Percentiles rank a stretch among this genome's conserved stretches.
phyloP scores from a whole-genome alignment of 345 rosid genomes.

The Abelmoschus esculentus region DNA sequence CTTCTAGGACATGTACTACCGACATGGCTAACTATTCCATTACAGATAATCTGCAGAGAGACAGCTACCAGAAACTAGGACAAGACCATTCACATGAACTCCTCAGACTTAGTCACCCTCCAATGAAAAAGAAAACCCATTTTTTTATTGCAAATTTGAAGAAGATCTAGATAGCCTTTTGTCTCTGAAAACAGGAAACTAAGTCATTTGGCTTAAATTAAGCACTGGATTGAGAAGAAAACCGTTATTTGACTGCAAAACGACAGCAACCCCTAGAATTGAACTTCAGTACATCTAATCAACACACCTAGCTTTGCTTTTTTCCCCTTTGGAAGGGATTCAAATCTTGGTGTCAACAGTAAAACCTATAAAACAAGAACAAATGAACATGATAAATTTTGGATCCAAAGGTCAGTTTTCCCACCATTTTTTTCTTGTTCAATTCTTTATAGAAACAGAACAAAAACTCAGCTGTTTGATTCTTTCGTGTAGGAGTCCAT shows the following conservation, averaged over 20 bases:
- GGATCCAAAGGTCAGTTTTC: slow-evolving; percentile 21
- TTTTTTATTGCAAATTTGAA: slow-evolving; percentile 9
- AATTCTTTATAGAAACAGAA: background rate
- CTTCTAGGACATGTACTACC: slow-evolving; percentile 29
- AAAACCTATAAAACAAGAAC: slow-evolving; percentile 15
- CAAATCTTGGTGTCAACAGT: slow-evolving; percentile 6
- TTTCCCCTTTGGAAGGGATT: slow-evolving; percentile 10
- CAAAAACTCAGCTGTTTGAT: background rate
- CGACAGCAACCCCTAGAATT: slow-evolving; percentile 11
- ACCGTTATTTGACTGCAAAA: slow-evolving; percentile 18
- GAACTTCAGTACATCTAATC: slow-evolving; percentile 4
- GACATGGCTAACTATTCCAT: slow-evolving; percentile 25
- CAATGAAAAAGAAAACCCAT: slow-evolving; percentile 4
- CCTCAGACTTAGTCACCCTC: slow-evolving; percentile 8
- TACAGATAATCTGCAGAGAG: slow-evolving; percentile 21
- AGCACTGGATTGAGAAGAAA: slow-evolving; percentile 5
- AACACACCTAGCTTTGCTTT: slow-evolving; percentile 19
- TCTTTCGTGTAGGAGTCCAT: slow-evolving; percentile 19
- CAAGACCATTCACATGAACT: slow-evolving; percentile 38
- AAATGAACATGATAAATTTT: slow-evolving; percentile 6
- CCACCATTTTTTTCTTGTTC: background rate
- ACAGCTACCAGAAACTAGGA: slow-evolving; percentile 28
- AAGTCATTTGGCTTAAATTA: slow-evolving; percentile 14
- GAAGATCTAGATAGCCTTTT: slow-evolving; percentile 23
- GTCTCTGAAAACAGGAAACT: slow-evolving; percentile 17